Base-by-base conservation (phyloP, 2,329 filamentous ascomycete genomes). In the Bertia moriformis region DNA sequence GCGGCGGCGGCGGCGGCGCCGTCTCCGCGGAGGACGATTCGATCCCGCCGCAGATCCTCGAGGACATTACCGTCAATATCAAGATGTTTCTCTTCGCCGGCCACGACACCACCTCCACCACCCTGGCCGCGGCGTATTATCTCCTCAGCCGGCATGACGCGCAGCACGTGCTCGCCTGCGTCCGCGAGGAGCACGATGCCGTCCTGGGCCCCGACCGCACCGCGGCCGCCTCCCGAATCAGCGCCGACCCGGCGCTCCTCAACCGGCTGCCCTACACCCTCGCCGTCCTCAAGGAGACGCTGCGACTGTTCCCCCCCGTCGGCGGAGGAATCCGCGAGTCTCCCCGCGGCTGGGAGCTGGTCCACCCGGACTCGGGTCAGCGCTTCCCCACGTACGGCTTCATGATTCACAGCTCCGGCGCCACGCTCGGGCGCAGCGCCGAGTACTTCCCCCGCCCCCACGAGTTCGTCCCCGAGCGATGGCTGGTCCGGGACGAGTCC, bases 251-350 rank as follows among this genome's bases (percentile, higher is more conserved):
- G 1, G 49, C 58, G 18, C 54, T 66, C 3, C 55, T 75, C 38
- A 70, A 67, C 49, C 55, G 61, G 32, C 56, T 75, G 18, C 57
- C 61, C 1, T 73, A 70, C 48, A 70, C 68, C 3, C 53, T 52
- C 4, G 69, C 67, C 18, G 59, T 71, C 4, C 59, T 71, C 43
- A 68, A 68, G 42, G 71, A 76, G 50, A 59, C 61, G 1, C 55
- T 75, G 3, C 60, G 71, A 4, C 47, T 74, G 22, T 69, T 63
- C 45, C 66, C 69, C 0, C 62, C 69, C 2, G 66, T 49, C 53
- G 20, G 32, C 10, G 58, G 59, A 15, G 61, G 60, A 2, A 56
- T 63, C 18, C 60, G 67, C 15, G 38, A 42, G 14, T 58, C 57
- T 4, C 38, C 44, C 4, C 41, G 41, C 3, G 57, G 53, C 12